These are phyloP conservation scores for Escovopsis weberi DNA, from an alignment of 2,329 filamentous ascomycete species.

Conservation along the genomic window DNA sequence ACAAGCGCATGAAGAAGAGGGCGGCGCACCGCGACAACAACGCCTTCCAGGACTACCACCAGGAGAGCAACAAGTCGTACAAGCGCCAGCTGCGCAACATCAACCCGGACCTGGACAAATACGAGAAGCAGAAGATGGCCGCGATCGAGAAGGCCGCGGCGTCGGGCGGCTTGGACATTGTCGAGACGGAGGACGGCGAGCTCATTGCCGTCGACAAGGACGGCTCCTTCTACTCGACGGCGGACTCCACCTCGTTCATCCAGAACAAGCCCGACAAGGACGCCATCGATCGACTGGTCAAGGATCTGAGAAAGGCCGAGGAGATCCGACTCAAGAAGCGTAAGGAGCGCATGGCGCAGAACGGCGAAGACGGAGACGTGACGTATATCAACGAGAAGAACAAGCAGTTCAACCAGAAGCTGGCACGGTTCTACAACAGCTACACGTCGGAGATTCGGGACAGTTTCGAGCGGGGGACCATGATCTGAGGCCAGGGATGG, in stretches of 20 bases:
- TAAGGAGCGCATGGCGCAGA: constrained; percentile 59
- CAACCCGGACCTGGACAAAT: constrained; percentile 64
- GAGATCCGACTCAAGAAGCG: constrained; percentile 76
- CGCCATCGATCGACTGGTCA: constrained; percentile 75
- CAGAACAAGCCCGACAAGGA: constrained; percentile 79
- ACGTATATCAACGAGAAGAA: constrained; percentile 99
- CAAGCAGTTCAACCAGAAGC: constrained; percentile 98
- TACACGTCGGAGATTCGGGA: constrained; percentile 95
- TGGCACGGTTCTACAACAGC: constrained; percentile 93
- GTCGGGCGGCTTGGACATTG: constrained; percentile 74
- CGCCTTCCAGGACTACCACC: constrained; percentile 76
- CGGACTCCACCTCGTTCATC: constrained; percentile 65
- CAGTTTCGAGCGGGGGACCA: constrained; percentile 92
- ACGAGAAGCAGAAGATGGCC: constrained; percentile 72
- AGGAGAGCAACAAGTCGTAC: constrained; percentile 85
- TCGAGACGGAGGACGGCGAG: constrained; percentile 91
- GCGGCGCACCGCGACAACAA: constrained; percentile 67
- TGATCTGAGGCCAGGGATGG: constrained; percentile 44
- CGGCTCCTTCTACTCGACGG: constrained; percentile 80
- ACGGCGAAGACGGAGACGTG: constrained; percentile 78
- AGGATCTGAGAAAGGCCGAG: constrained; percentile 77
- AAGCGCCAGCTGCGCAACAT: constrained; percentile 76
- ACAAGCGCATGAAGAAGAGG: constrained; percentile 79
- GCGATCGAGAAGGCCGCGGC: constrained; percentile 75
- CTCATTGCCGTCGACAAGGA: constrained; percentile 86